Evolutionary conservation across 1,284 basidiomycete species (phyloP), one percentile per base, ranked within the genome.

Genomic region (Ustanciosporium gigantosporum): DNA sequence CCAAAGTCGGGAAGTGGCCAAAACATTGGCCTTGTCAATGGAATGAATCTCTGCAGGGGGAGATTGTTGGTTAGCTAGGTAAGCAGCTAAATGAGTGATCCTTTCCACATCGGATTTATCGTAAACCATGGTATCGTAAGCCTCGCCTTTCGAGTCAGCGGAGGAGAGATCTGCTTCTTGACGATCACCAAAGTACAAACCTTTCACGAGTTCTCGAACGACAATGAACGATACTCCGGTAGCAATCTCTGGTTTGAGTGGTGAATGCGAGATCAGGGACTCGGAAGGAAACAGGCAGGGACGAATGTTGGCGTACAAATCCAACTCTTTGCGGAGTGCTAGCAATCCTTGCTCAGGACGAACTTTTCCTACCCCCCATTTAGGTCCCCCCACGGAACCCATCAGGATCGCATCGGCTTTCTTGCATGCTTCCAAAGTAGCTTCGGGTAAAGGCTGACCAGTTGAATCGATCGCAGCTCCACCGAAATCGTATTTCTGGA

Each of bases 11-110:
- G 90, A 94, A 70, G 87, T 91, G 31, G 95, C 95, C 41, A 99
- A 85, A 23, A 99, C 95, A 79, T 99, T 99, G 48, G 95, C 95
- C 81, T 99, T 99, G 83, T 99, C 95, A 79, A 99, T 85, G 3
- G 91, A 94, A 79, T 92, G 90, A 55, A 99, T 87, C 36, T 86
- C 83, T 37, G 94, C 83, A 16, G 94, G 91, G 3, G 95, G 95
- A 76, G 88, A 84, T 14, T 44, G 86, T 81, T 41, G 83, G 45
- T 92, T 81, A 1, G 95, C 93, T 64, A 98, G 89, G 80, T 91
- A 88, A 27, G 90, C 92, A 8, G 94, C 95, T 34, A 98, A 91
- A 22, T 91, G 87, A 5, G 94, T 94, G 74, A 98, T 98, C 42
- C 95, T 85, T 80, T 95, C 84, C 35, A 99, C 88, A 79, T 99